Conservation (phyloP, 1,139 yeast genomes). For the Lodderomyces margitis region DNA sequence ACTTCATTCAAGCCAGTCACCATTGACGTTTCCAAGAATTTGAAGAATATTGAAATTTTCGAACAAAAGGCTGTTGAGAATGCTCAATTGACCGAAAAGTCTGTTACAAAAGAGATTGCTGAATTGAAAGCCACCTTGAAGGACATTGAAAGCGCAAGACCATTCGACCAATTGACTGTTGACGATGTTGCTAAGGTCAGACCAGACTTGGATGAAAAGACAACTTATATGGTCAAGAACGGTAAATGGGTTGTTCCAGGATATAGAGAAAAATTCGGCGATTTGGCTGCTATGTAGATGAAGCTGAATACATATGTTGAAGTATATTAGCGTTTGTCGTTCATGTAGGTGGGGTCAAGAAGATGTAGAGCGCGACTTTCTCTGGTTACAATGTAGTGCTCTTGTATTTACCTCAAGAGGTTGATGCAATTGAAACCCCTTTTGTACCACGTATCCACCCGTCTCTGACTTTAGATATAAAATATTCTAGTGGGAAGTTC, state of each 20-base stretch:
- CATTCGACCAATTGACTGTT: conserved; percentile 94
- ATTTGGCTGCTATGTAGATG: conserved; percentile 83
- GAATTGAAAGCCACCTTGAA: conserved; percentile 84
- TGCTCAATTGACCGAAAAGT: conserved; percentile 89
- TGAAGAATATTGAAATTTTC: conserved; percentile 89
- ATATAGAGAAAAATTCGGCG: conserved; percentile 96
- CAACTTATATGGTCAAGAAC: conserved; percentile 89
- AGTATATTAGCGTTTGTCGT: too few relatives aligned
- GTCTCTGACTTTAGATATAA: too few relatives aligned
- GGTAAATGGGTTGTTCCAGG: conserved; percentile 99
- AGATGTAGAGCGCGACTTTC: too few relatives aligned
- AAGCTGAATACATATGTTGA: background rate
- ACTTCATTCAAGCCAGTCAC: conserved; percentile 76
- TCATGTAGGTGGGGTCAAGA: too few relatives aligned
- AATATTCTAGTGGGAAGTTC: too few relatives aligned
- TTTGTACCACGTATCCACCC: too few relatives aligned
- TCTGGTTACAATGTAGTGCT: too few relatives aligned
- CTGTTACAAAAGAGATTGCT: conserved; percentile 81
- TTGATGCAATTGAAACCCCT: too few relatives aligned
- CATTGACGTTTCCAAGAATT: conserved; percentile 83
- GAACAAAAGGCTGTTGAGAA: conserved; percentile 95
- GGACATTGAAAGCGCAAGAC: conserved; percentile 96
- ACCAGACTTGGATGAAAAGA: conserved; percentile 97
- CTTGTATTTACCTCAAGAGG: too few relatives aligned
- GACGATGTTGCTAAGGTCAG: conserved; percentile 93